These are phyloP conservation scores for Limonomyces culmigenus DNA, from an alignment of 1,284 basidiomycete species.

Conservation along the genomic window DNA sequence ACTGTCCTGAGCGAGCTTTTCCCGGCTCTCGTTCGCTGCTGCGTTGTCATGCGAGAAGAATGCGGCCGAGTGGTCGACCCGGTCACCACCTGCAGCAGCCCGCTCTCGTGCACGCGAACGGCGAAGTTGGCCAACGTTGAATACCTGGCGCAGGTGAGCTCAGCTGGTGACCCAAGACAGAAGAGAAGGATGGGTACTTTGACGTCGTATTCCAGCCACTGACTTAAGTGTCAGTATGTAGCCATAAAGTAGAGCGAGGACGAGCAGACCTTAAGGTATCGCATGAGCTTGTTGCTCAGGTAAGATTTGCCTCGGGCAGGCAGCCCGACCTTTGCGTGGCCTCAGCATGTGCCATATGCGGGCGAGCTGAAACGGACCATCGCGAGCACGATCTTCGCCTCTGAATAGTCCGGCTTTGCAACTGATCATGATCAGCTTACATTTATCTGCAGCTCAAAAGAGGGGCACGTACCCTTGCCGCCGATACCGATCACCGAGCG, in stretches of 20 bases:
- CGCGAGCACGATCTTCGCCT: conserved; percentile 95
- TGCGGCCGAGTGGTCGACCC: conserved; percentile 79
- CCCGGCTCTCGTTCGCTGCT: conserved; percentile 64
- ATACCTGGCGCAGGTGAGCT: conserved; percentile 47
- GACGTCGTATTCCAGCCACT: conserved; percentile 99
- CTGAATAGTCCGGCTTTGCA: conserved; percentile 93
- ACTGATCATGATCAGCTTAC: conserved; percentile 26
- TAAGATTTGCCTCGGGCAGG: conserved; percentile 78
- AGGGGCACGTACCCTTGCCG: conserved; percentile 42
- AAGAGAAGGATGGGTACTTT: conserved; percentile 38
- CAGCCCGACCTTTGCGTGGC: conserved; percentile 41
- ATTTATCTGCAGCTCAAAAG: conserved; percentile 1
- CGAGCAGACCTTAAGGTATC: conserved; percentile 51
- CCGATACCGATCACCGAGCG: conserved; percentile 69
- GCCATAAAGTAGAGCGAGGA: conserved; percentile 4
- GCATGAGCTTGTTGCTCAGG: conserved; percentile 70
- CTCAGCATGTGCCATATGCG: conserved; percentile 16
- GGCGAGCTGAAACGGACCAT: conserved; percentile 47
- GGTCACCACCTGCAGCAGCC: conserved; percentile 56
- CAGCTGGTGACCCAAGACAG: conserved; percentile 5
- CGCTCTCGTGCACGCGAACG: conserved; percentile 73
- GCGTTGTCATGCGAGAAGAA: conserved; percentile 88
- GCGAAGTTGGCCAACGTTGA: conserved; percentile 94
- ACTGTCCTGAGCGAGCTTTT: conserved; percentile 81
- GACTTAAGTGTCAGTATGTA: conserved; percentile 5